Percentiles rank a stretch among this genome's conserved stretches.
Evolutionary conservation across 768 basidiomycete genomes (phyloP).

Genomic region (Naganishia vishniacii): DNA sequence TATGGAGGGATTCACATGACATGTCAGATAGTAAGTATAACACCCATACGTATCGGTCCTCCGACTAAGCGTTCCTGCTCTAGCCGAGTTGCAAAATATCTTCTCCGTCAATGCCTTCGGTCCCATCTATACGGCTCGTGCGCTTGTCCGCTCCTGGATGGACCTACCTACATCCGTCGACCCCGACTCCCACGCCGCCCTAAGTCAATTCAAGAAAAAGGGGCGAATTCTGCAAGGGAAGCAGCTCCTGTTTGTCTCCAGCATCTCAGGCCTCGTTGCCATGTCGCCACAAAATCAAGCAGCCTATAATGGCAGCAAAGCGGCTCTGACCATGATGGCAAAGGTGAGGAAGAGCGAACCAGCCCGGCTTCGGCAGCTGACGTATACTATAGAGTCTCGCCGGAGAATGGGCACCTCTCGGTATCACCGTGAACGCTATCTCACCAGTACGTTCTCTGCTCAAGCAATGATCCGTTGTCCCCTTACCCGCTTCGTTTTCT

Average conservation of each 20-base stretch:
- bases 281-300: constrained; percentile 46
- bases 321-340: constrained; percentile 39
- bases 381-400: constrained; percentile 42
- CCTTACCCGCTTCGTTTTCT: not conserved
- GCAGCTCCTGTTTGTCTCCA: constrained; percentile 43
- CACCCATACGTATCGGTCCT: no score
- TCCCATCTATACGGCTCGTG: constrained; percentile 44
- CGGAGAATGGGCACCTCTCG: constrained; percentile 46
- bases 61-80: no score
- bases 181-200: constrained; percentile 1
- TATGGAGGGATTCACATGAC: constrained; percentile 37
- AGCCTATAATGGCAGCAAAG: constrained; percentile 45
- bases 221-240: constrained; percentile 31
- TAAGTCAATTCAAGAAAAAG: constrained; percentile 28
- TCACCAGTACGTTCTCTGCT: constrained; percentile 35
- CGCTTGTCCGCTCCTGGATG: constrained; percentile 42
- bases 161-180: constrained; percentile 27
- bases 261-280: constrained; percentile 43
- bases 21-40: constrained; percentile 35
- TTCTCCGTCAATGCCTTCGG: constrained; percentile 44
- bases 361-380: no score
- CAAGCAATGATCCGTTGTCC: not conserved
- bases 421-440: constrained; percentile 42
- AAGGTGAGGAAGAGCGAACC: constrained; percentile 35
- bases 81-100: constrained; percentile 34